Conservation (phyloP, 202 grass and related monocot species). For the Digitaria exilis region DNA sequence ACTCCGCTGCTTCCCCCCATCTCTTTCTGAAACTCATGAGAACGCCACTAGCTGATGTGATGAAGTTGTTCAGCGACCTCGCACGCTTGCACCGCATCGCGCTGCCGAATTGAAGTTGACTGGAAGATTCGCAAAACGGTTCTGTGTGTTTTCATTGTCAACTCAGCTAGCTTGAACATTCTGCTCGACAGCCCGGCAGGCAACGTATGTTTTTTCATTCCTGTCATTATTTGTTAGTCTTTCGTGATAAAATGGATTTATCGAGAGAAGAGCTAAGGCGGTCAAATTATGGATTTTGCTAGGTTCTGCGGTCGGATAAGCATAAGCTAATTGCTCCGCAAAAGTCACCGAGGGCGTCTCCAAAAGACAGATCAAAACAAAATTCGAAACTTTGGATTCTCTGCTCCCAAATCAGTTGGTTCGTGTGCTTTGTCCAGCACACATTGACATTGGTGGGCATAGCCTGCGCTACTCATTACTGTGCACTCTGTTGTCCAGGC, state of each 20-base stretch:
- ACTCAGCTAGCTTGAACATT: not conserved
- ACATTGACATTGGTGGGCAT: not conserved
- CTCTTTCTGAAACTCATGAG: not conserved
- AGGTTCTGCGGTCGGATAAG: not conserved
- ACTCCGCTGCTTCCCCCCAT: not conserved
- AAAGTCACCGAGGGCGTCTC: not conserved
- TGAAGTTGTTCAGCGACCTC: slow-evolving; percentile 7
- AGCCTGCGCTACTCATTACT: slow-evolving; percentile 1
- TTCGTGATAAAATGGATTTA: too few species aligned
- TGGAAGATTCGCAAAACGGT: not conserved
- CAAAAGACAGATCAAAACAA: not conserved
- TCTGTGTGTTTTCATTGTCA: not conserved
- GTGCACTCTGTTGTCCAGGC: slow-evolving; percentile 2
- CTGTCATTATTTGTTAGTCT: too few species aligned
- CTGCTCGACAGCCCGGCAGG: too few species aligned
- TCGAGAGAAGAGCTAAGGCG: too few species aligned
- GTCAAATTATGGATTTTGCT: not conserved
- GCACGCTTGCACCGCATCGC: not conserved
- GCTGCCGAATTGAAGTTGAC: not conserved
- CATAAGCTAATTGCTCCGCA: not conserved
- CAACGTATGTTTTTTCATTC: too few species aligned
- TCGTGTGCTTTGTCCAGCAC: slow-evolving; percentile 8
- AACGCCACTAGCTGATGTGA: not conserved
- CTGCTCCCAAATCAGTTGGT: not conserved
- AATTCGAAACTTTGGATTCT: slow-evolving; percentile 15